These are phyloP conservation scores for Cryptosporidium bovis DNA, from an alignment of 169 alveolate genomes.

Conservation along the genomic window DNA sequence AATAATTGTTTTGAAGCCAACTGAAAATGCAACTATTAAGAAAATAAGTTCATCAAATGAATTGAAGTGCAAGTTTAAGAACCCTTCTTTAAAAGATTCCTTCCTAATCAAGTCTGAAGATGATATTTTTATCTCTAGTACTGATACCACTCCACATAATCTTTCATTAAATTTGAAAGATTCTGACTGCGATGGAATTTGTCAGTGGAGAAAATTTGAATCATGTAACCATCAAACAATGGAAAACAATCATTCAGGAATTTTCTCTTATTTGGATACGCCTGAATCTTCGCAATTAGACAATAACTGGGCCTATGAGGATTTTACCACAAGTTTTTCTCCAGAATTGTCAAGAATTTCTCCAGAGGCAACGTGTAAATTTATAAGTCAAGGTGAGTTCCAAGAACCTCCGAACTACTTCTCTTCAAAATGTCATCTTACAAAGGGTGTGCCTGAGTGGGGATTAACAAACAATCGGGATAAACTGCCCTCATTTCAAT, in stretches of 20 bases:
- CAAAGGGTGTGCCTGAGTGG: constrained; percentile 64
- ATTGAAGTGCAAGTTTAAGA: constrained; percentile 13
- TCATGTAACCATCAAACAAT: constrained; percentile 1
- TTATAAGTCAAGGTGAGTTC: constrained; percentile 30
- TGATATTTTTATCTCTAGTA: constrained; percentile 55
- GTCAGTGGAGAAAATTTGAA: constrained; percentile 12
- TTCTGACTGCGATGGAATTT: background rate
- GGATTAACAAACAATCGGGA: constrained; percentile 25
- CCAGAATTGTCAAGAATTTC: constrained; percentile 17
- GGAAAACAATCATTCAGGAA: constrained; percentile 25
- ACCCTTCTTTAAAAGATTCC: constrained; percentile 13
- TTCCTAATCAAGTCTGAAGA: constrained; percentile 40
- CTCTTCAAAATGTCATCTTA: constrained; percentile 28
- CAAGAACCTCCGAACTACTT: constrained; percentile 70
- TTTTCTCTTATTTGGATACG: constrained; percentile 28
- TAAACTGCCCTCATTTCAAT: constrained; percentile 37
- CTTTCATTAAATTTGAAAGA: background rate
- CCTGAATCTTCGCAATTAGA: constrained; percentile 47
- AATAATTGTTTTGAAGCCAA: constrained; percentile 20
- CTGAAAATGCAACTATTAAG: constrained; percentile 25
- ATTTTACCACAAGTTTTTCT: constrained; percentile 19
- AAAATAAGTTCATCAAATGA: constrained; percentile 19
- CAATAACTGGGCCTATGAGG: constrained; percentile 50
- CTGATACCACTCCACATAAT: constrained; percentile 60
- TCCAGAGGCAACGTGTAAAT: constrained; percentile 24